A percentile compares a stretch with the other conserved stretches of the same genome.
These are phyloP conservation scores for Xylaria palmicola DNA, from an alignment of 495 filamentous ascomycete genomes.

Conservation along the genomic window DNA sequence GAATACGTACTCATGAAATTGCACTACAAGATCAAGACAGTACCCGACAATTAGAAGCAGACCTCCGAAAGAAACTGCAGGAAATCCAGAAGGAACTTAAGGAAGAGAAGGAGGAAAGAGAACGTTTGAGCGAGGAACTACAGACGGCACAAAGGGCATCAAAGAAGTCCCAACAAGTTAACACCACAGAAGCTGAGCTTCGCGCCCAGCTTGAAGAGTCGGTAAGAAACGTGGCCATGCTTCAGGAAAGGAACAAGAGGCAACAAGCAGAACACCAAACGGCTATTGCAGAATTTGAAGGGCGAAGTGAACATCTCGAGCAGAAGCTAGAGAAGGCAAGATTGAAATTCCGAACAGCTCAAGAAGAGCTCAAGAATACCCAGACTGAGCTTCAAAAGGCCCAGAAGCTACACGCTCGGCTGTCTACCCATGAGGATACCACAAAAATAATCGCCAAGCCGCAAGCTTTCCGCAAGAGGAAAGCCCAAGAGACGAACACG, in stretches of 20 bases:
- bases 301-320: conserved; percentile 58
- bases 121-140: conserved; percentile 37
- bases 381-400: conserved; percentile 46
- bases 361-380: conserved; percentile 66
- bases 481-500: conserved; percentile 30
- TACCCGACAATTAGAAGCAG: conserved; percentile 27
- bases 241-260: conserved; percentile 42
- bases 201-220: conserved; percentile 32
- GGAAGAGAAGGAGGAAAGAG: conserved; percentile 35
- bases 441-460: conserved; percentile 31
- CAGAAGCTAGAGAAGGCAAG: conserved; percentile 65
- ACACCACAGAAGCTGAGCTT: conserved; percentile 19
- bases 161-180: conserved; percentile 40
- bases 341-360: conserved; percentile 63
- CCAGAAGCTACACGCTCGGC: conserved; percentile 25
- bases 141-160: conserved; percentile 31
- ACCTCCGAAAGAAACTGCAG: conserved; percentile 33
- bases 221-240: conserved; percentile 38
- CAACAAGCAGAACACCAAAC: conserved; percentile 36
- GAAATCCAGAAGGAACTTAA: conserved; percentile 29
- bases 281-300: conserved; percentile 49
- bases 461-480: conserved; percentile 31
- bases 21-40: conserved; percentile 23
- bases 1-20: conserved; percentile 24
- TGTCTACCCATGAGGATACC: conserved; percentile 33